Evolutionary conservation across 2,329 filamentous ascomycete species (phyloP).

Genomic region (Sporothrix globosa): DNA sequence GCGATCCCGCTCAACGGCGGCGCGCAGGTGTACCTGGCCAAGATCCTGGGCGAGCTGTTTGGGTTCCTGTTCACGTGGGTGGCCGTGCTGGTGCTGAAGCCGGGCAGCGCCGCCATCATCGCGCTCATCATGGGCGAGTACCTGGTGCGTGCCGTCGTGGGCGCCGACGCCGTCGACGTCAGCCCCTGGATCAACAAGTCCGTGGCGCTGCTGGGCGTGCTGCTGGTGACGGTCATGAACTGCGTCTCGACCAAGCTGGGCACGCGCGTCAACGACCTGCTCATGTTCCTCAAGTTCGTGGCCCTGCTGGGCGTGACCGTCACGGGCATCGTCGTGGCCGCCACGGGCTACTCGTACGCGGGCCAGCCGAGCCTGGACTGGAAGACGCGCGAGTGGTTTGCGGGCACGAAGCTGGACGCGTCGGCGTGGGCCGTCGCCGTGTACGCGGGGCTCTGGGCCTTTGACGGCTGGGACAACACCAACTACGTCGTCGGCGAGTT

Average conservation of each 20-base stretch:
- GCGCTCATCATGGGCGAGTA: slow-evolving; percentile 99
- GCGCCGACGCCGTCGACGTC: slow-evolving; percentile 78
- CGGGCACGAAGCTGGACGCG: slow-evolving; percentile 75
- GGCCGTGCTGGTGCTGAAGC: slow-evolving; percentile 90
- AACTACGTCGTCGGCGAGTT: slow-evolving; percentile 99
- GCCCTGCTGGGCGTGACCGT: slow-evolving; percentile 85
- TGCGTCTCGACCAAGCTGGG: slow-evolving; percentile 88
- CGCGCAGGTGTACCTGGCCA: slow-evolving; percentile 88
- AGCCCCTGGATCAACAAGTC: slow-evolving; percentile 89
- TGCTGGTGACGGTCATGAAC: slow-evolving; percentile 80
- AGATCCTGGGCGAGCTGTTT: slow-evolving; percentile 91
- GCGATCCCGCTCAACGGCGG: slow-evolving; percentile 96
- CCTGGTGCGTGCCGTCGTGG: slow-evolving; percentile 82
- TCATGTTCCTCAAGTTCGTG: slow-evolving; percentile 97
- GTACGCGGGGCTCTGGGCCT: slow-evolving; percentile 96
- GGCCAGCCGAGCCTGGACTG: slow-evolving; percentile 79
- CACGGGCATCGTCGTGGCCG: slow-evolving; percentile 84
- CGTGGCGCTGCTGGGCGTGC: slow-evolving; percentile 76
- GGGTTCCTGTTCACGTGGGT: slow-evolving; percentile 98
- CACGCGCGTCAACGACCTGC: slow-evolving; percentile 82
- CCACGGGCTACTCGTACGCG: slow-evolving; percentile 76
- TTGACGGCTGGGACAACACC: slow-evolving; percentile 98
- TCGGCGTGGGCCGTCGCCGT: slow-evolving; percentile 91
- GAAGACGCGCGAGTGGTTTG: slow-evolving; percentile 88
- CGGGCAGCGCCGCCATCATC: slow-evolving; percentile 90